A percentile compares a stretch with the other conserved stretches of the same genome.
Evolutionary conservation across 2,329 filamentous ascomycete species (phyloP).

Genomic region (Fusarium buharicum): DNA sequence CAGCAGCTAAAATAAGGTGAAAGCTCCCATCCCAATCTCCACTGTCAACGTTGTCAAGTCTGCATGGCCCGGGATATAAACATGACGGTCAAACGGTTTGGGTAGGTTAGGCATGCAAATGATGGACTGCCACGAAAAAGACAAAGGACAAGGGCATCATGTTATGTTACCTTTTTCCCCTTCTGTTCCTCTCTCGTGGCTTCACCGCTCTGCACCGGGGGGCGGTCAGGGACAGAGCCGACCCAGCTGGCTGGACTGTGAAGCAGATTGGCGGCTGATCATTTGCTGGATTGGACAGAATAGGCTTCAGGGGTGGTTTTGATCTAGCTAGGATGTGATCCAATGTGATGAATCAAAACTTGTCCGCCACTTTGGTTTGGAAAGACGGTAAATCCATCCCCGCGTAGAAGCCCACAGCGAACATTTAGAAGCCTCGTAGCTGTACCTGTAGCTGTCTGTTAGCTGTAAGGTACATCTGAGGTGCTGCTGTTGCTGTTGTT

Average conservation of each 20-base stretch:
- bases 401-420: slow-evolving; percentile 32
- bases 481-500: neutral
- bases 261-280: slow-evolving; percentile 41
- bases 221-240: slow-evolving; percentile 37
- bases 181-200: slow-evolving; percentile 14
- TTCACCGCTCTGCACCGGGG: slow-evolving; percentile 36
- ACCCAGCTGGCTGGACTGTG: slow-evolving; percentile 38
- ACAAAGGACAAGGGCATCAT: neutral
- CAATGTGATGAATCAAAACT: slow-evolving; percentile 34
- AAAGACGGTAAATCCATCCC: slow-evolving; percentile 39
- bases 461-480: neutral
- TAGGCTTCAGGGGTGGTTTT: slow-evolving; percentile 19
- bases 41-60: slow-evolving; percentile 30
- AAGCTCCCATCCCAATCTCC: neutral
- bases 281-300: slow-evolving; percentile 35
- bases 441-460: neutral
- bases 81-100: neutral
- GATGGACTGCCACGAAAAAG: neutral
- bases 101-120: neutral
- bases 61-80: slow-evolving; percentile 13
- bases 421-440: slow-evolving; percentile 22
- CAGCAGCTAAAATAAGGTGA: slow-evolving; percentile 10
- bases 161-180: too few species aligned
- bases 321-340: slow-evolving; percentile 24
- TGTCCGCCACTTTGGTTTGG: slow-evolving; percentile 36